phyloP scores from a whole-genome alignment of 805 yeast genomes.

The Yarrowia divulgata region DNA sequence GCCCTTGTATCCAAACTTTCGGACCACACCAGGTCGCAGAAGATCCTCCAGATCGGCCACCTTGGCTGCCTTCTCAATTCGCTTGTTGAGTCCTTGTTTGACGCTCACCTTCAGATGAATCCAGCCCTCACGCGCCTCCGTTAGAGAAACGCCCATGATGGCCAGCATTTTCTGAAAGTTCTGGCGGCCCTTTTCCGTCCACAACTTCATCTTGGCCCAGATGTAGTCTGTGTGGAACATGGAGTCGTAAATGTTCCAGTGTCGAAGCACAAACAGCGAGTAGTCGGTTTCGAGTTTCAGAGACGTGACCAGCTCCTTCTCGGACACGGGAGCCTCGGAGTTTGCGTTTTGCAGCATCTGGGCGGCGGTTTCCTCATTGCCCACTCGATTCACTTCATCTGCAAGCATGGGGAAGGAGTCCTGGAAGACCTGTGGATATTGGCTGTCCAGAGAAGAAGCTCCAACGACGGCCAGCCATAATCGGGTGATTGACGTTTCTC shows the following conservation, averaged over 20 bases:
- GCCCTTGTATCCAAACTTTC: slow-evolving; percentile 88
- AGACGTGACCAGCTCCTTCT: slow-evolving; percentile 48
- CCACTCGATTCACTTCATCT: slow-evolving; percentile 81
- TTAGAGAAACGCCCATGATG: slow-evolving; percentile 90
- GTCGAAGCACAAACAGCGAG: slow-evolving; percentile 82
- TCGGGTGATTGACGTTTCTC: slow-evolving; percentile 72
- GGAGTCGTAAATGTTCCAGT: slow-evolving; percentile 91
- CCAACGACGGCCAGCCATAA: slow-evolving; percentile 93
- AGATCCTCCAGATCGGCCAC: slow-evolving; percentile 83
- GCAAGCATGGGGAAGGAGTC: slow-evolving; percentile 73
- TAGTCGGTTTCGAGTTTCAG: slow-evolving; percentile 82
- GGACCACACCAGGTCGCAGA: slow-evolving; percentile 82
- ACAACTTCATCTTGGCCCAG: slow-evolving; percentile 81
- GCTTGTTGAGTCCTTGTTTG: slow-evolving; percentile 72
- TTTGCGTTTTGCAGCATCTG: slow-evolving; percentile 4
- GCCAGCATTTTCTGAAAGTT: slow-evolving; percentile 91
- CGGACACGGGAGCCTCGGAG: slow-evolving; percentile 40
- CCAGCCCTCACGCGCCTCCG: slow-evolving; percentile 92
- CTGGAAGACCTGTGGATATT: slow-evolving; percentile 74
- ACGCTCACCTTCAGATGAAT: slow-evolving; percentile 81
- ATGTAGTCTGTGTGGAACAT: slow-evolving; percentile 91
- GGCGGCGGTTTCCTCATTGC: slow-evolving; percentile 48
- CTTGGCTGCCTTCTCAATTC: slow-evolving; percentile 73
- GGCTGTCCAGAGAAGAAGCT: slow-evolving; percentile 76
- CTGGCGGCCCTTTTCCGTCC: slow-evolving; percentile 92